Base-by-base conservation (phyloP, 2,329 filamentous ascomycete genomes). In the Monascus ruber region DNA sequence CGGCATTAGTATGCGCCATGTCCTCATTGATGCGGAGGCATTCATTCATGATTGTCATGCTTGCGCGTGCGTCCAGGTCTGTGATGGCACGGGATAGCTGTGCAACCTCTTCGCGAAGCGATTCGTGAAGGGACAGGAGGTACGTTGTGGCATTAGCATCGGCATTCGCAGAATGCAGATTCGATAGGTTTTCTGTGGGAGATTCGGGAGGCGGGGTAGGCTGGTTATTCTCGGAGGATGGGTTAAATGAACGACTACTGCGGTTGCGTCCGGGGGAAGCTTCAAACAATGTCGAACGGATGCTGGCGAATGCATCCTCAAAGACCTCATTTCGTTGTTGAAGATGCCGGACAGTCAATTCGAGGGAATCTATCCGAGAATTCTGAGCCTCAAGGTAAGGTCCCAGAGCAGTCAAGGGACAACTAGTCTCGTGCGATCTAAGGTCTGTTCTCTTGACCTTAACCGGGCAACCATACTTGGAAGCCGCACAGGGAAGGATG, bases 41-140 rank as follows among this genome's bases (percentile, higher is more conserved):
- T 53, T 80, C 76, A 48, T 78, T 80, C 60, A 79, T 69, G 32
- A 76, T 70, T 42, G 75, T 71, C 74, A 80, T 76, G 54, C 67
- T 76, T 31, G 73, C 71, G 29, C 75, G 70, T 35, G 72, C 74
- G 45, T 81, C 77, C 33, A 79, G 64, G 40, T 79, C 75, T 3
- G 69, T 68, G 6, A 80, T 62, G 2, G 72, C 70, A 37, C 69
- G 65, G 9, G 69, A 68, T 26, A 77, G 63, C 36, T 74, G 72
- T 11, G 62, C 61, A 36, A 79, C 70, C 52, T 79, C 76, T 34
- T 76, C 73, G 8, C 76, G 72, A 11, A 80, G 64, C 24, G 69
- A 71, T 49, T 79, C 76, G 51, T 79, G 75, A 36, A 79, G 67
- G 2, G 71, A 74, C 25, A 79, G 68, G 2, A 80, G 65, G 47